Base-by-base conservation (phyloP, 345 rosid genomes). In the Eucalyptus curtisii region DNA sequence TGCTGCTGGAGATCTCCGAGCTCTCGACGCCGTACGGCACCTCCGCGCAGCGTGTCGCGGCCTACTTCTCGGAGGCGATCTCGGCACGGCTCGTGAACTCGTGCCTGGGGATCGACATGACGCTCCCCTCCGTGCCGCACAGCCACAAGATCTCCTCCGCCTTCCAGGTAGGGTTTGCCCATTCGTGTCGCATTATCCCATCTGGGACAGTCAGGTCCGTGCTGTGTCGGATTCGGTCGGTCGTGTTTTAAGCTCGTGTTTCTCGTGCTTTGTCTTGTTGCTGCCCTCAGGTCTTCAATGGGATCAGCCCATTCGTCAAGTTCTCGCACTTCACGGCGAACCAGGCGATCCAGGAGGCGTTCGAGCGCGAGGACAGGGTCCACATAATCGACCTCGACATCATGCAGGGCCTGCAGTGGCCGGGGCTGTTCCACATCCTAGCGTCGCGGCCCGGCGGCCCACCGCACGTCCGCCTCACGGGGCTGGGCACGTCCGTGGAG, bases 381-480 rank as follows among this genome's bases (percentile, higher is more conserved):
- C 99, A 98, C 92, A 97, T 98, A 87, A 96, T 98, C 57, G 99
- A 98, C 89, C 92, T 98, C 40, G 99, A 98, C 85, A 97, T 98
- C 89, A 98, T 98, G 99, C 99, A 98, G 90, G 99, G 99, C 30
- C 92, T 98, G 88, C 99, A 98, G 87, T 98, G 99, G 99, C 99
- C 99, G 79, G 99, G 99, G 27, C 92, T 98, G 30, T 98, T 98
- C 85, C 99, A 98, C 90, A 98, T 97, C 25, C 93, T 98, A 2
- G 99, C 99, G 40, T 96, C 97, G 8, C 91, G 99, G 88, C 96
- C 97, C 4, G 98, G 99, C 6, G 99, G 99, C 2, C 97, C 99
- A 12, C 99, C 99, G 30, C 96, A 92, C 89, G 99, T 98, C 88
- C 95, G 98, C 47, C 97, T 98, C 48, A 98, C 99, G 59, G 99